A percentile compares a stretch with the other conserved stretches of the same genome.
Evolutionary conservation across 2,329 filamentous ascomycete genomes (phyloP).

Genomic region (Fusarium marasasianum): DNA sequence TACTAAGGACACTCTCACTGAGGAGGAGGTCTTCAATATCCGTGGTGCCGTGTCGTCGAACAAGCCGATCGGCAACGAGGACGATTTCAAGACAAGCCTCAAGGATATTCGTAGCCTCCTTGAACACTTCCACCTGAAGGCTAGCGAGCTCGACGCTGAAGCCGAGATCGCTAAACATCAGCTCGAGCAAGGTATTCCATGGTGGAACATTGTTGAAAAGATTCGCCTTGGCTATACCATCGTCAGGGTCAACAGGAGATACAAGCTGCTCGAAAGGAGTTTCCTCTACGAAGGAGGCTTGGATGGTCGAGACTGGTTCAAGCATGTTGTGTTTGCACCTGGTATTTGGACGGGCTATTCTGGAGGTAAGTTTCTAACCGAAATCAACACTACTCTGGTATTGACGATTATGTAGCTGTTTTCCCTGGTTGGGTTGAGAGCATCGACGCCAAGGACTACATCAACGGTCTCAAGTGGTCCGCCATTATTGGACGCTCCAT

Average conservation of each 20-base stretch:
- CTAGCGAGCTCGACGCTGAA: conserved; percentile 56
- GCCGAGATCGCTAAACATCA: conserved; percentile 56
- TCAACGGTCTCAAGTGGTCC: conserved; percentile 67
- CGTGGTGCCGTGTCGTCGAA: conserved; percentile 40
- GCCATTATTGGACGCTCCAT: conserved; percentile 65
- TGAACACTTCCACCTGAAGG: conserved; percentile 50
- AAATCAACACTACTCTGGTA: neutral
- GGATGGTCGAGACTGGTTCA: conserved; percentile 87
- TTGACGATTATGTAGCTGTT: conserved; percentile 55
- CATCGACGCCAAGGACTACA: conserved; percentile 67
- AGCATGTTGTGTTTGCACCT: conserved; percentile 93
- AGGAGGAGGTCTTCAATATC: conserved; percentile 45
- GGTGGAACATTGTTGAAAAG: conserved; percentile 80
- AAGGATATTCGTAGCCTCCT: conserved; percentile 51
- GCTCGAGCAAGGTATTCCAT: conserved; percentile 68
- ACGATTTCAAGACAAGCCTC: conserved; percentile 53
- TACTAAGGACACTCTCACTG: conserved; percentile 28
- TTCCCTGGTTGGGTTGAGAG: conserved; percentile 71
- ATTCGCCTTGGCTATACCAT: conserved; percentile 71
- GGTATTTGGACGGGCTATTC: conserved; percentile 92
- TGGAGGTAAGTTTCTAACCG: conserved; percentile 63
- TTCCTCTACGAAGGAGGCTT: conserved; percentile 82
- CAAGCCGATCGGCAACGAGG: conserved; percentile 48
- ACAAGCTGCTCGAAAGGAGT: conserved; percentile 83
- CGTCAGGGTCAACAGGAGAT: conserved; percentile 76